Evolutionary conservation across 208 protist genomes (phyloP), one percentile per base, ranked within the genome.

Genomic region (Porcisia hertigi): DNA sequence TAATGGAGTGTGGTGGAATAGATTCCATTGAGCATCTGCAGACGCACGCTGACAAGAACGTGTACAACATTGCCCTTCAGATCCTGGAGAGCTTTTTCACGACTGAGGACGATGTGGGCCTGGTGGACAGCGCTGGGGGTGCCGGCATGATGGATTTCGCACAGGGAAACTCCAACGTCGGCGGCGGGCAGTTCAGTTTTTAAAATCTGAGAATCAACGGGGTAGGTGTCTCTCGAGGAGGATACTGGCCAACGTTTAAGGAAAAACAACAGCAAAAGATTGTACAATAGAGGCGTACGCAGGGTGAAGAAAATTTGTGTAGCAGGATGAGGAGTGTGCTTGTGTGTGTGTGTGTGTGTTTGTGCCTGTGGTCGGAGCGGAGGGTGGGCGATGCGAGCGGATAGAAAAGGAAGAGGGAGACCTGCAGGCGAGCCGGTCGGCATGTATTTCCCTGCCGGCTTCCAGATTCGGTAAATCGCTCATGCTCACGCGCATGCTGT

Each of bases 11-110:
- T 74, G 98, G 95, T 30, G 98, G 98, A 62, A 69, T 99, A 4
- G 92, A 99, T 30, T 86, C 92, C 54, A 93, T 99, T 60, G 97
- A 99, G 84, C 75, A 89, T 36, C 84, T 99, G 4, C 98, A 99
- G 87, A 80, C 80, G 8, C 98, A 99, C 86, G 49, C 79, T 23
- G 98, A 98, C 86, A 78, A 94, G 39, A 95, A 98, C 25, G 97
- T 99, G n/a, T 99, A 98, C 92, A 89, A 96, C 69, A 91, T 94
- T 30, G 94, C 98, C 5, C 54, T 96, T 52, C 84, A 90, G 45
- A 99, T 99, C 75, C 81, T 99, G 58, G 83, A 95, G 75, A 88
- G 71, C 41, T 99, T 93, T 88, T 99, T 99, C 84, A 82, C 76
- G 45, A 74, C 83, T 7, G 90, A 88, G 63, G 89, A 94, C 9